These are phyloP conservation scores for Claviceps sp. DNA, from an alignment of 2,329 filamentous ascomycete species.

Conservation along the genomic window DNA sequence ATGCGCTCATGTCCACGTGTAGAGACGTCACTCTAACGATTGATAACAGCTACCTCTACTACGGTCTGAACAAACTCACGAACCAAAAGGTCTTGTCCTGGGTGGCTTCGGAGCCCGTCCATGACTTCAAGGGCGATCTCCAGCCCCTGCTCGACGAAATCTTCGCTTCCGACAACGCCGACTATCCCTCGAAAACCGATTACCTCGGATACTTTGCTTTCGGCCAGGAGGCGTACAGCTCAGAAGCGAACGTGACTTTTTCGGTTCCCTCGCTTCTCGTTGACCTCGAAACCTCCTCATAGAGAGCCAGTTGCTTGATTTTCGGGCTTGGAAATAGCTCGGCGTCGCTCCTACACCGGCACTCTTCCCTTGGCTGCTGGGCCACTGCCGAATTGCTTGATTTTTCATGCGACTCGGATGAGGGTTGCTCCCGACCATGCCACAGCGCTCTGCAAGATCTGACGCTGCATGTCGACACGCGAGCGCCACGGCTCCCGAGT, in stretches of 20 bases:
- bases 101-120: constrained; percentile 22
- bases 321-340: background rate
- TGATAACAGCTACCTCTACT: constrained; percentile 24
- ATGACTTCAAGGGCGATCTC: constrained; percentile 33
- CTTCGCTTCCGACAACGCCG: constrained; percentile 16
- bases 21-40: background rate
- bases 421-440: background rate
- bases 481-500: background rate
- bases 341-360: background rate
- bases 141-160: constrained; percentile 29
- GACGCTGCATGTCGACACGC: background rate
- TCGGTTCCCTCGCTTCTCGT: constrained; percentile 3
- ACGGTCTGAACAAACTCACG: constrained; percentile 22
- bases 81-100: constrained; percentile 37
- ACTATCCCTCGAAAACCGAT: constrained; percentile 25
- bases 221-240: constrained; percentile 35
- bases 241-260: constrained; percentile 33
- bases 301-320: background rate
- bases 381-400: background rate
- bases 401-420: background rate
- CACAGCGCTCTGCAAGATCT: background rate
- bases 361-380: background rate
- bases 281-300: constrained; percentile 3
- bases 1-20: background rate
- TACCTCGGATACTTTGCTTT: constrained; percentile 40